Percentiles rank a stretch among this genome's conserved stretches.
Evolutionary conservation across 768 basidiomycete species (phyloP).

Genomic region (Tricholoma sp.): DNA sequence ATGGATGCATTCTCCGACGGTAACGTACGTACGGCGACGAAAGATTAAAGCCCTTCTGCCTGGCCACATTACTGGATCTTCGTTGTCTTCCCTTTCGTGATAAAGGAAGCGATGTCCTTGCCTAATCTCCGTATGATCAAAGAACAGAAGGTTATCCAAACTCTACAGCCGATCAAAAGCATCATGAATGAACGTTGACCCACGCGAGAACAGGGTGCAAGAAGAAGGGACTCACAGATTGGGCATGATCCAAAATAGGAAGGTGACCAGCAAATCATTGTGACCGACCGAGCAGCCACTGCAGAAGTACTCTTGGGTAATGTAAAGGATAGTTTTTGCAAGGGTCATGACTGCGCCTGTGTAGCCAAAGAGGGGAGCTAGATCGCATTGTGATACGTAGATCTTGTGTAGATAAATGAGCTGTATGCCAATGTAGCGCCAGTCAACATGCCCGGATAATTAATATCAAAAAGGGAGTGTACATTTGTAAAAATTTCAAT

Average conservation of each 20-base stretch:
- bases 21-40: conserved; percentile 10
- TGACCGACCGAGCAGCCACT: conserved; percentile 60
- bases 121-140: conserved; percentile 32
- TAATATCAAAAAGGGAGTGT: background rate
- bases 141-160: conserved; percentile 28
- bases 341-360: conserved; percentile 66
- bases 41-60: conserved; percentile 1
- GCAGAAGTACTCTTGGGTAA: conserved; percentile 67
- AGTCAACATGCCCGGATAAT: background rate
- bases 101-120: conserved; percentile 24
- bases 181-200: background rate
- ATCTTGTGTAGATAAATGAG: conserved; percentile 59
- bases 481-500: conserved; percentile 68
- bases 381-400: conserved; percentile 40
- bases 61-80: conserved; percentile 14
- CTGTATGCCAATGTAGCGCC: conserved; percentile 14
- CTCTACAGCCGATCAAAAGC: conserved; percentile 14
- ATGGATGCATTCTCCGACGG: conserved; percentile 4
- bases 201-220: background rate
- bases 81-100: conserved; percentile 11
- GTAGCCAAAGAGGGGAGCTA: conserved; percentile 71
- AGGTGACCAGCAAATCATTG: conserved; percentile 41
- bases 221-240: conserved; percentile 49
- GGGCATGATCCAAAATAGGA: conserved; percentile 63
- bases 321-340: conserved; percentile 73